phyloP scores from a whole-genome alignment of 1,284 basidiomycete genomes.

The Ceratobasidium theobromae region DNA sequence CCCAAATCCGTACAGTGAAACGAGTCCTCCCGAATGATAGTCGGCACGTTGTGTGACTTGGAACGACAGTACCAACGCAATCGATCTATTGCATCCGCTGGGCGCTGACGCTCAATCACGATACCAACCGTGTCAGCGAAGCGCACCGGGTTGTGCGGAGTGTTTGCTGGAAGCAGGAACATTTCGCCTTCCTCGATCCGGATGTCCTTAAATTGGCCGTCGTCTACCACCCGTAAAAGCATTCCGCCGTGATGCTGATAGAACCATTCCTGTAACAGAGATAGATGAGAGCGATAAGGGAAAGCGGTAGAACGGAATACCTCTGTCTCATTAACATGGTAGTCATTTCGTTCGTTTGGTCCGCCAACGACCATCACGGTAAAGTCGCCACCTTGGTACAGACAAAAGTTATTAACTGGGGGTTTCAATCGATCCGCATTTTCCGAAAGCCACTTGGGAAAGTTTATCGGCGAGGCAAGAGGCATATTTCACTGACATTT shows the following conservation, averaged over 20 bases:
- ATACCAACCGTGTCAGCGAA: constrained; percentile 90
- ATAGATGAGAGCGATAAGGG: not conserved
- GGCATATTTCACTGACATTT: too few relatives aligned
- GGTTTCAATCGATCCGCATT: constrained; percentile 79
- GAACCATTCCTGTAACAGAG: constrained; percentile 78
- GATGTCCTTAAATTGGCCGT: constrained; percentile 84
- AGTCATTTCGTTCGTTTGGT: constrained; percentile 89
- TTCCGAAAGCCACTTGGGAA: constrained; percentile 80
- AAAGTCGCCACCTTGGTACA: constrained; percentile 83
- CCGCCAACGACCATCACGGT: constrained; percentile 92
- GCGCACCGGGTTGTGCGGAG: constrained; percentile 92
- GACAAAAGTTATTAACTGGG: constrained; percentile 88
- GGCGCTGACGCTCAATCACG: constrained; percentile 91
- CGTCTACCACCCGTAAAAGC: constrained; percentile 85
- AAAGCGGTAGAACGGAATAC: constrained; percentile 43
- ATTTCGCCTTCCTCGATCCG: constrained; percentile 92
- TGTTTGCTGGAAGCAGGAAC: constrained; percentile 93
- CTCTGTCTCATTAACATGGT: constrained; percentile 92
- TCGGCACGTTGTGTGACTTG: constrained; percentile 64
- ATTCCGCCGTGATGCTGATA: constrained; percentile 93
- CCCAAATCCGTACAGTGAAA: constrained; percentile 93
- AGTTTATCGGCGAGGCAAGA: constrained; percentile 73
- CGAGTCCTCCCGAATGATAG: constrained; percentile 80
- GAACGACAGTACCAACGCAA: constrained; percentile 93
- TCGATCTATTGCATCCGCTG: constrained; percentile 68